Percentiles rank a stretch among this genome's conserved stretches.
phyloP scores from a whole-genome alignment of 441 rosid genomes.

The Viola pubescens region DNA sequence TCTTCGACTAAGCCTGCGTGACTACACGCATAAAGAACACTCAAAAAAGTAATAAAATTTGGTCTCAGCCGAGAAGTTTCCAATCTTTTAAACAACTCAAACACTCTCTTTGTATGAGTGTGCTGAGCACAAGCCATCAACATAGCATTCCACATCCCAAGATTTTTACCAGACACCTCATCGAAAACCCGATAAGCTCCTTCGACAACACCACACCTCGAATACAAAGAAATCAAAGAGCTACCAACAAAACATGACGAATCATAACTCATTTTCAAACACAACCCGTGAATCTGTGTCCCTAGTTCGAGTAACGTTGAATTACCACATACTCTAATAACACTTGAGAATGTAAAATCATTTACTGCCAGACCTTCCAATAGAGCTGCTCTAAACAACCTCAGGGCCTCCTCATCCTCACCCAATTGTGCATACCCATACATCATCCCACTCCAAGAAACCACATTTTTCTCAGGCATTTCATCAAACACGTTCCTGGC shows the following conservation, averaged over 20 bases:
- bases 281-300: conserved; percentile 70
- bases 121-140: conserved; percentile 80
- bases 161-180: conserved; percentile 45
- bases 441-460: conserved; percentile 92
- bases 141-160: conserved; percentile 87
- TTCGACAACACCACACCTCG: conserved; percentile 63
- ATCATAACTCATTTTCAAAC: conserved; percentile 60
- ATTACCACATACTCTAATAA: conserved; percentile 59
- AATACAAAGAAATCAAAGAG: conserved; percentile 70
- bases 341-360: conserved; percentile 75
- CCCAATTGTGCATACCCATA: conserved; percentile 69
- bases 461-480: conserved; percentile 78
- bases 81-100: conserved; percentile 52
- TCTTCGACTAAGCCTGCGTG: conserved; percentile 61
- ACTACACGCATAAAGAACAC: conserved; percentile 75
- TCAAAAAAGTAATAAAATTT: conserved; percentile 70
- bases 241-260: conserved; percentile 66
- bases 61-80: conserved; percentile 48
- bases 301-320: conserved; percentile 71
- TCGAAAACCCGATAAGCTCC: conserved; percentile 50
- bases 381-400: conserved; percentile 55
- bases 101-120: conserved; percentile 36
- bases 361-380: conserved; percentile 53
- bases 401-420: conserved; percentile 58
- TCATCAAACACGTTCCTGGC: conserved; percentile 65